A percentile compares a stretch with the other conserved stretches of the same genome.
Evolutionary conservation across 257 asterid species (phyloP).

Genomic region (Plantago elongata): DNA sequence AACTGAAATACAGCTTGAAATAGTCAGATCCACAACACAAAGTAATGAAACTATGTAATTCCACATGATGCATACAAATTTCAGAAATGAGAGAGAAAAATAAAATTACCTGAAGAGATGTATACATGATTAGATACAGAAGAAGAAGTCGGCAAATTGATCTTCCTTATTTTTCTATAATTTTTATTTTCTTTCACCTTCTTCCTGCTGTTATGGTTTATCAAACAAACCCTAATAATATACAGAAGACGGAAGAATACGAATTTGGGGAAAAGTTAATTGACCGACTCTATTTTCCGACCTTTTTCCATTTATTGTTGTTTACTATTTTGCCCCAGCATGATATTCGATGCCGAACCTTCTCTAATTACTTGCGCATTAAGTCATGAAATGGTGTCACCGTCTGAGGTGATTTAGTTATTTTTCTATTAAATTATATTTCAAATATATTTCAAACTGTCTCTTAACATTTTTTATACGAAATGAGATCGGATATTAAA

Average conservation of each 20-base stretch:
- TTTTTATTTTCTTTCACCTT: neutral
- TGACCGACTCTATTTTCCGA: slow-evolving; percentile 7
- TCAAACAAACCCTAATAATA: slow-evolving; percentile 30
- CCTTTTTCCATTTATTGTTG: neutral
- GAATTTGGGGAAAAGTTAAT: neutral
- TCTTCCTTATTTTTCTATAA: slow-evolving; percentile 1
- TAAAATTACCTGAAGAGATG: slow-evolving; percentile 8
- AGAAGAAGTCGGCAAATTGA: slow-evolving; percentile 26
- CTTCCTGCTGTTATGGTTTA: slow-evolving; percentile 12
- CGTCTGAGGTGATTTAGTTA: neutral
- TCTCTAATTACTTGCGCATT: neutral
- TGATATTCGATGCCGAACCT: too few relatives aligned
- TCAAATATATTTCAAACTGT: too few relatives aligned
- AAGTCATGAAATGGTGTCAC: neutral
- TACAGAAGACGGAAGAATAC: neutral
- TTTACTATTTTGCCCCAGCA: neutral
- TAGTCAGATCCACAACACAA: slow-evolving; percentile 21
- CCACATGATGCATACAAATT: neutral
- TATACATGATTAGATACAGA: slow-evolving; percentile 20
- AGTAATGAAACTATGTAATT: neutral
- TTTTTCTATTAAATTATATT: too few relatives aligned
- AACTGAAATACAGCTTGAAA: neutral
- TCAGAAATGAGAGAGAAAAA: neutral
- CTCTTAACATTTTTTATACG: too few relatives aligned
- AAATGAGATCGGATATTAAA: too few relatives aligned